Evolutionary conservation across 2,329 filamentous ascomycete species (phyloP), one percentile per base, ranked within the genome.

Genomic region (Neonectria coccinea): DNA sequence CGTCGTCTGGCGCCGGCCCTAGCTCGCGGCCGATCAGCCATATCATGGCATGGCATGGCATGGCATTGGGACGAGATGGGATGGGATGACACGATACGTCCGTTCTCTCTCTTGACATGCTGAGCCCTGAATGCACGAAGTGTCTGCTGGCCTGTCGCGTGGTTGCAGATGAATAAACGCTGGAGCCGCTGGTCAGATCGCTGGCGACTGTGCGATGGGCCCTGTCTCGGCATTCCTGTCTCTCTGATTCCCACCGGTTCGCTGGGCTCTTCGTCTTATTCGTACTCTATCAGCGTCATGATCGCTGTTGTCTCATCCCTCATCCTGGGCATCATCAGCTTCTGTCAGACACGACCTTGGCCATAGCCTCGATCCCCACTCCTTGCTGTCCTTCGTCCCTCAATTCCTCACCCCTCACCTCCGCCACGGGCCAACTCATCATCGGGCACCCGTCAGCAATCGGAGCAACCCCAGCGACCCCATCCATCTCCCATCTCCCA

Each of bases 231-330:
- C 18, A 16, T 55, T 31, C 59, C 20, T 25, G 14, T 39, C 12
- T 20, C 52, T 64, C 56, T 57, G 57, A 68, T 65, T 64, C 71
- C 72, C 72, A 74, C 72, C 67, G 58, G 72, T 74, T 74, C 66
- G 70, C 72, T 70, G 62, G 61, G 56, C 64, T 63, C 62, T 47
- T 67, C 56, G 69, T 31, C 44, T 65, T 66, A 25, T 25, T 25
- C 22, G 22, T 25, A 10, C 27, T 29, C 27, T 29, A 52, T 62
- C 62, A 45, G 65, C 65, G 70, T 68, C 67, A 73, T 73, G 71
- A 73, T 73, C 71, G 69, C 68, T 69, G 53, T 64, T 73, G 69
- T 64, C 59, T 65, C 42, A 69, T 56, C 53, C 62, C 52, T 56
- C 47, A 64, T 73, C 66, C 69, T 25, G 53, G 66, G 42, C 59